Percentiles rank a stretch among this genome's conserved stretches.
Conservation (phyloP, 2,329 filamentous ascomycete genomes). For the Tolypocladium inflatum region DNA sequence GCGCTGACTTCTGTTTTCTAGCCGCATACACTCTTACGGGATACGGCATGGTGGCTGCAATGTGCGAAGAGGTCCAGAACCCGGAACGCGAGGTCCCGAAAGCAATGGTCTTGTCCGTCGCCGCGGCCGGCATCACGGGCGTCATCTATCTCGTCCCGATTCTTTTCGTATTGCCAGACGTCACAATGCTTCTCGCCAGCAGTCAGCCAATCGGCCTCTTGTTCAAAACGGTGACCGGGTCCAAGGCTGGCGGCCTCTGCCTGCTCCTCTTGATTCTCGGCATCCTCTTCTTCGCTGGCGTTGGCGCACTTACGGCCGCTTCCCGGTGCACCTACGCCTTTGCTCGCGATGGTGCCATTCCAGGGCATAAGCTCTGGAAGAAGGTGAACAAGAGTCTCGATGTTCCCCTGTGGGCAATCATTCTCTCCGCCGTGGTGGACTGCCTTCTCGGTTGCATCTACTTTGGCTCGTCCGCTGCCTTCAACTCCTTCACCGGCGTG, state of each 20-base stretch:
- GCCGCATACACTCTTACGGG: slow-evolving; percentile 31
- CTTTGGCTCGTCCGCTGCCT: slow-evolving; percentile 67
- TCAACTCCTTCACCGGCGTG: slow-evolving; percentile 72
- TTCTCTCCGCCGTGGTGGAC: slow-evolving; percentile 59
- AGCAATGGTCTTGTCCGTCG: slow-evolving; percentile 58
- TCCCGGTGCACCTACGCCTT: slow-evolving; percentile 70
- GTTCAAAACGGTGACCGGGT: slow-evolving; percentile 68
- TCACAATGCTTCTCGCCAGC: slow-evolving; percentile 55
- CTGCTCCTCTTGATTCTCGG: slow-evolving; percentile 68
- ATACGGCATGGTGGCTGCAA: slow-evolving; percentile 43
- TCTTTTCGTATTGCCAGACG: slow-evolving; percentile 64
- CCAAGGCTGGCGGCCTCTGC: slow-evolving; percentile 62
- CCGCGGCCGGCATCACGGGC: slow-evolving; percentile 55
- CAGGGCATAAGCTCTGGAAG: slow-evolving; percentile 57
- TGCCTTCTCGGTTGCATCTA: slow-evolving; percentile 69
- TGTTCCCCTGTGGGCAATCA: slow-evolving; percentile 60
- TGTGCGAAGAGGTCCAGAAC: slow-evolving; percentile 52
- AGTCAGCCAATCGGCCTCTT: slow-evolving; percentile 68
- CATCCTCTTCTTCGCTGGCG: slow-evolving; percentile 68
- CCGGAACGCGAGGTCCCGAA: slow-evolving; percentile 52
- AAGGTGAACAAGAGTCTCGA: slow-evolving; percentile 55
- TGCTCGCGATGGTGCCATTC: slow-evolving; percentile 65
- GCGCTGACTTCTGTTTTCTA: slow-evolving; percentile 19
- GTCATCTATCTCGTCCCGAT: slow-evolving; percentile 60
- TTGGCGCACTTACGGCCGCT: slow-evolving; percentile 66